phyloP scores from a whole-genome alignment of 2,329 filamentous ascomycete genomes.

The Apiospora malaysiana region DNA sequence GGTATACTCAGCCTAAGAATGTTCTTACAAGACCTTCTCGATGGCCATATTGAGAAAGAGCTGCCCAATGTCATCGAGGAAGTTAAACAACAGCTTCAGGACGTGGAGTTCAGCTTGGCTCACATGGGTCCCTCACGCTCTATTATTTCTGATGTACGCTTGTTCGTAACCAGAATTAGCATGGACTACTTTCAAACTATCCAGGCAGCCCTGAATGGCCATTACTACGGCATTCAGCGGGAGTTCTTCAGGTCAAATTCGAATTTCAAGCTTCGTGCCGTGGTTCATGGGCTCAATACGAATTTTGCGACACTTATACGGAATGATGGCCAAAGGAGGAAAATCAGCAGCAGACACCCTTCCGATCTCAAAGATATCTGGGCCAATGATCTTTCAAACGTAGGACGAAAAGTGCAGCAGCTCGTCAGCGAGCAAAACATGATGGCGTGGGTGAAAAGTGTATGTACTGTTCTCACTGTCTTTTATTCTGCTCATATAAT shows the following conservation, averaged over 20 bases:
- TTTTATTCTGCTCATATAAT: not conserved
- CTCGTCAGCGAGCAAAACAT: not conserved
- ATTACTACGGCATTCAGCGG: too few relatives aligned
- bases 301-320: constrained; percentile 31
- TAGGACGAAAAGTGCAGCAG: not conserved
- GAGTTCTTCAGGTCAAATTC: not conserved
- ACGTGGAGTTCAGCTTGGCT: constrained; percentile 24
- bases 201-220: constrained; percentile 29
- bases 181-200: constrained; percentile 34
- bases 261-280: constrained; percentile 25
- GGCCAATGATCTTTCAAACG: not conserved
- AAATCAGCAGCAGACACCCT: not conserved
- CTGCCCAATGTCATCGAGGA: constrained; percentile 36
- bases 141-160: constrained; percentile 29
- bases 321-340: constrained; percentile 12
- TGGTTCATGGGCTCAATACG: constrained; percentile 34
- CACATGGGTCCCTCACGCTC: constrained; percentile 29
- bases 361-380: not conserved
- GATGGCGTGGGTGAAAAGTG: not conserved
- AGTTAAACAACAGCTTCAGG: constrained; percentile 27
- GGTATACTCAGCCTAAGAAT: constrained; percentile 29
- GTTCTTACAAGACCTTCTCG: constrained; percentile 35
- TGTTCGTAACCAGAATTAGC: constrained; percentile 32
- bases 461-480: not conserved
- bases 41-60: constrained; percentile 38